Conservation (phyloP, 2,329 filamentous ascomycete genomes). For the Exophiala oligosperma region DNA sequence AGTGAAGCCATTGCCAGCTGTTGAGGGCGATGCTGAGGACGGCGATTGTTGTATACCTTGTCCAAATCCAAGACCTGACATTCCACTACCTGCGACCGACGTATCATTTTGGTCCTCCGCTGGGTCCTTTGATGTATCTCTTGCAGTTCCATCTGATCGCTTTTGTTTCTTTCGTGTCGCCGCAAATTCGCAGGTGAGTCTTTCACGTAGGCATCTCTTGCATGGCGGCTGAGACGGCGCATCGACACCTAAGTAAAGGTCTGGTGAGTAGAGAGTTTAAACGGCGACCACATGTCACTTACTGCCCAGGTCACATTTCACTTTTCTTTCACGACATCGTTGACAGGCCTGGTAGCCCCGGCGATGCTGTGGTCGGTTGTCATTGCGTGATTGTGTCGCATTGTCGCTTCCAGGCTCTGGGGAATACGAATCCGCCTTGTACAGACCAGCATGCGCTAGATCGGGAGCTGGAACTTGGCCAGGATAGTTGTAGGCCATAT, state of each 20-base stretch:
- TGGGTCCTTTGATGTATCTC: conserved; percentile 12
- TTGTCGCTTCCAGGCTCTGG: conserved; percentile 29
- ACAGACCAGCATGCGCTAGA: conserved; percentile 3
- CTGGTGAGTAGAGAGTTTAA: conserved; percentile 21
- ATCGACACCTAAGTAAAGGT: conserved; percentile 62
- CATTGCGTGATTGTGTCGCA: conserved; percentile 8
- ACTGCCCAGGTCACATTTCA: conserved; percentile 52
- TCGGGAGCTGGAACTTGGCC: conserved; percentile 11
- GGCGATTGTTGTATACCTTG: neutral
- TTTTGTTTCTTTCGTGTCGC: conserved; percentile 91
- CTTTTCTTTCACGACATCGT: conserved; percentile 50
- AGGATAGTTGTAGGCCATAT: conserved; percentile 19
- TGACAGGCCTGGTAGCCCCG: conserved; percentile 52
- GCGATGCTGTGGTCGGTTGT: conserved; percentile 35
- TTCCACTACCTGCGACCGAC: conserved; percentile 1
- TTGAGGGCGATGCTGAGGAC: conserved; percentile 4
- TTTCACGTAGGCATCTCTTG: conserved; percentile 88
- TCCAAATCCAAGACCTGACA: conserved; percentile 5
- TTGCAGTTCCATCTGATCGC: conserved; percentile 35
- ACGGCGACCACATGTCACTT: conserved; percentile 25
- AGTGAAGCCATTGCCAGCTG: conserved; percentile 8
- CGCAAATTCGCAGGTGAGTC: conserved; percentile 96
- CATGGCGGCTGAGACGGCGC: conserved; percentile 93
- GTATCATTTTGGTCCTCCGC: conserved; percentile 3
- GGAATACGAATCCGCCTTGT: conserved; percentile 26